Evolutionary conservation across 1,139 yeast species (phyloP).

Genomic region (Geotrichum armillariae): DNA sequence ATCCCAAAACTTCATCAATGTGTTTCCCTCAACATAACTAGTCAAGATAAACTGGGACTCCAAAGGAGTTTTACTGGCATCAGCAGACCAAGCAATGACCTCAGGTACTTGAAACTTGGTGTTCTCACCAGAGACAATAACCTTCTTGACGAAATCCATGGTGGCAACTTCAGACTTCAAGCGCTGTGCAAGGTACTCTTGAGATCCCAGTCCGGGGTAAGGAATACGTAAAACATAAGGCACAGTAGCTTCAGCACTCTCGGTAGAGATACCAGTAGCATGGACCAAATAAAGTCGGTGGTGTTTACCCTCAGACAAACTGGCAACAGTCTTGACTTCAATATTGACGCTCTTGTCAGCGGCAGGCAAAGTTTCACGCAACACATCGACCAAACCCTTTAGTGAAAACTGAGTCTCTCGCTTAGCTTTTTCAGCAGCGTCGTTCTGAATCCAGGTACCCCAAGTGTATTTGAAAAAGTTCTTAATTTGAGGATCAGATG

Average conservation of each 20-base stretch:
- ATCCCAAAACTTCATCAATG: constrained; percentile 87
- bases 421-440: constrained; percentile 65
- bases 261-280: constrained; percentile 17
- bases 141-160: constrained; percentile 68
- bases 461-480: constrained; percentile 84
- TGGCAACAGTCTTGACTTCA: constrained; percentile 67
- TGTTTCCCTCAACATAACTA: constrained; percentile 77
- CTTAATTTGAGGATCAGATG: constrained; percentile 66
- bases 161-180: constrained; percentile 93
- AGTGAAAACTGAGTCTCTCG: constrained; percentile 84
- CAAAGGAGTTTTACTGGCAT: constrained; percentile 55
- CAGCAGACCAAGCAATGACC: constrained; percentile 70
- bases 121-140: constrained; percentile 38
- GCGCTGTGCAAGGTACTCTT: constrained; percentile 61
- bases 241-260: constrained; percentile 15
- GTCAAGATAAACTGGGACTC: constrained; percentile 74
- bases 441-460: constrained; percentile 93
- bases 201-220: constrained; percentile 57
- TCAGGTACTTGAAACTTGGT: constrained; percentile 53
- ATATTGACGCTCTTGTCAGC: constrained; percentile 37
- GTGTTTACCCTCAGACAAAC: constrained; percentile 92
- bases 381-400: constrained; percentile 57
- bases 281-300: constrained; percentile 74
- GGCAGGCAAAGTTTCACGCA: constrained; percentile 34
- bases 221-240: constrained; percentile 78